These are phyloP conservation scores for Cryptococcus floricola DNA, from an alignment of 1,284 basidiomycete species.

Conservation along the genomic window DNA sequence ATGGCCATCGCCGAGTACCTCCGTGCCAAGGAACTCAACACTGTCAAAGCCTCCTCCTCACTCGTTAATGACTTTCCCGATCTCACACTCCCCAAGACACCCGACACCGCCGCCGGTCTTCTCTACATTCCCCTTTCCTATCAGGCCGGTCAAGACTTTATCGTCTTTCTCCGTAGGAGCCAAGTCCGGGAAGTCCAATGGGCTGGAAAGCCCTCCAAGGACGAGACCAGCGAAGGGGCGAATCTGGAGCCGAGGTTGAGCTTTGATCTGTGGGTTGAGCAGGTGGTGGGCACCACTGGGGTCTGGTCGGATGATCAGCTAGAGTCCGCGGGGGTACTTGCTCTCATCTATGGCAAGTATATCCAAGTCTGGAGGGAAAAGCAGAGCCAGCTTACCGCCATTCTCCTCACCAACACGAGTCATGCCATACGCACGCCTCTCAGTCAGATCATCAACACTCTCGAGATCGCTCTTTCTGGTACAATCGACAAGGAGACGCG, in stretches of 20 bases:
- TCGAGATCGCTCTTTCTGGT: slow-evolving; percentile 80
- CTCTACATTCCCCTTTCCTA: slow-evolving; percentile 70
- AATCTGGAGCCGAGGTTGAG: slow-evolving; percentile 69
- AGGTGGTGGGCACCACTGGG: slow-evolving; percentile 65
- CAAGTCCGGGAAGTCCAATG: slow-evolving; percentile 69
- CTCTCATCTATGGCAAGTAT: slow-evolving; percentile 68
- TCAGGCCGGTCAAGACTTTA: slow-evolving; percentile 65
- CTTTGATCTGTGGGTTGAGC: slow-evolving; percentile 79
- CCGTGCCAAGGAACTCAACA: slow-evolving; percentile 66
- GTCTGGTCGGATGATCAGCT: slow-evolving; percentile 83
- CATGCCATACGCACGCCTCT: slow-evolving; percentile 63
- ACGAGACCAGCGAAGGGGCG: slow-evolving; percentile 40
- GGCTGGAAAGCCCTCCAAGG: slow-evolving; percentile 72
- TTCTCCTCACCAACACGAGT: slow-evolving; percentile 77
- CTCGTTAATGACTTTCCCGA: slow-evolving; percentile 74
- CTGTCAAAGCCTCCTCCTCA: slow-evolving; percentile 66
- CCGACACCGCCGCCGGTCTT: slow-evolving; percentile 72
- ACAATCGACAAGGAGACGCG: slow-evolving; percentile 74
- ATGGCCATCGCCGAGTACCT: slow-evolving; percentile 79
- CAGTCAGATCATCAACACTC: slow-evolving; percentile 59
- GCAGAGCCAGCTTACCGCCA: slow-evolving; percentile 75
- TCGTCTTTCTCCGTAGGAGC: slow-evolving; percentile 74
- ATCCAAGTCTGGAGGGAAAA: slow-evolving; percentile 81
- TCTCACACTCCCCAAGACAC: slow-evolving; percentile 62
- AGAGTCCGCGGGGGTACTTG: slow-evolving; percentile 78